A percentile compares a stretch with the other conserved stretches of the same genome.
Conservation (phyloP, 371 early-diverging fungal species). For the Mucor velutinosus region DNA sequence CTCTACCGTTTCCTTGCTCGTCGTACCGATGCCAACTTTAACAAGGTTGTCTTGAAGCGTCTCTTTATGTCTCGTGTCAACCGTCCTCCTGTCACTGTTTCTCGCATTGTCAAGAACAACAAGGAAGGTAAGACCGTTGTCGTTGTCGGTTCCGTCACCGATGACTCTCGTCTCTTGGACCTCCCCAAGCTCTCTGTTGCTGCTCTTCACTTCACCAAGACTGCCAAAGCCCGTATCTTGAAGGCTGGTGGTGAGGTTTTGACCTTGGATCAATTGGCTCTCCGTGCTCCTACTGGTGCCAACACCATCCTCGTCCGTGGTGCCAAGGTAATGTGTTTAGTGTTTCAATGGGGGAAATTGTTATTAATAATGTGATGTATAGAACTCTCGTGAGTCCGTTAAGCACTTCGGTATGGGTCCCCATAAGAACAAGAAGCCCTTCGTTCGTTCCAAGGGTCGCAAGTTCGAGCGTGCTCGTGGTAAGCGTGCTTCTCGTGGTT, state of each 20-base stretch:
- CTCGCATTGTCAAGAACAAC: constrained; percentile 80
- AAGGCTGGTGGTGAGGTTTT: constrained; percentile 98
- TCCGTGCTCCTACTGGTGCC: constrained; percentile 96
- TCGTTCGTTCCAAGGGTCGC: constrained; percentile 98
- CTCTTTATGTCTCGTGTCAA: constrained; percentile 97
- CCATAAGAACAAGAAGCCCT: constrained; percentile 78
- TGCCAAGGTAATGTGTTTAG: constrained; percentile 73
- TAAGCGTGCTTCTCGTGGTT: constrained; percentile 95
- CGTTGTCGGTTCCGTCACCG: constrained; percentile 95
- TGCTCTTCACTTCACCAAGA: constrained; percentile 92
- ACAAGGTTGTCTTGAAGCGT: constrained; percentile 98
- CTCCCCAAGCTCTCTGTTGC: constrained; percentile 96
- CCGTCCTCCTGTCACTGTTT: constrained; percentile 94
- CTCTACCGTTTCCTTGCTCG: constrained; percentile 98
- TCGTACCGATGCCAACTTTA: constrained; percentile 97
- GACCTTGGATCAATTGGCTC: constrained; percentile 98
- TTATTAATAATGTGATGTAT: constrained; percentile 72
- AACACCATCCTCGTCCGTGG: constrained; percentile 95
- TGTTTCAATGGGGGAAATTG: constrained; percentile 67
- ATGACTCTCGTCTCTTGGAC: constrained; percentile 91
- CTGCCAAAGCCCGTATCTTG: constrained; percentile 95
- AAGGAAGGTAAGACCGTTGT: constrained; percentile 85
- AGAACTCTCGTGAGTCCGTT: constrained; percentile 91
- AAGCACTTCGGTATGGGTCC: constrained; percentile 83
- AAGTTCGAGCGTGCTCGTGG: constrained; percentile 99